These are phyloP conservation scores for Stentor roeselii DNA, from an alignment of 73 alveolate genomes.

Conservation along the genomic window DNA sequence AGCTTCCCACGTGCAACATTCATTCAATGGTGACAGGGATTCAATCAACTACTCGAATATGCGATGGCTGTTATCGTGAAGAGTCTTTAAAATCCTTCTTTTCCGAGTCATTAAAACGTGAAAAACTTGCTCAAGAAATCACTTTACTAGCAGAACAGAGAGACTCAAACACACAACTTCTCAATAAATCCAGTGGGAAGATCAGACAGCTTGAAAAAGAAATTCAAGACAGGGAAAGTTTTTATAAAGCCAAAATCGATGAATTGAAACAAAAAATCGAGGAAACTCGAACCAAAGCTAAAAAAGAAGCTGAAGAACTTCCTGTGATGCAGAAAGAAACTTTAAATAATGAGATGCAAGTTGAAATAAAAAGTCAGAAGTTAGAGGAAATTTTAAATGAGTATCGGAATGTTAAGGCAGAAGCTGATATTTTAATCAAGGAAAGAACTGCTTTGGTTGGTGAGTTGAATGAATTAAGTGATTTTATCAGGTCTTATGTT, in stretches of 20 bases:
- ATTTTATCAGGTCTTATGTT: conserved; percentile 1
- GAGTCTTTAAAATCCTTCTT: not conserved
- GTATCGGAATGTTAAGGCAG: not conserved
- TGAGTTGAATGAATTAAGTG: not conserved
- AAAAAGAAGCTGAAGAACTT: not conserved
- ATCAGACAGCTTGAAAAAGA: not conserved
- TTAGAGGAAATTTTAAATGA: not conserved
- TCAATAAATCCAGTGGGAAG: not conserved
- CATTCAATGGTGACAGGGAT: not conserved
- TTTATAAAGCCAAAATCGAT: not conserved
- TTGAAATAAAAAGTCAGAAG: not conserved
- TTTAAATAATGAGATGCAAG: conserved; percentile 1
- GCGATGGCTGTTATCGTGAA: not conserved
- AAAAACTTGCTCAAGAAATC: not conserved
- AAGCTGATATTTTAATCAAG: not conserved
- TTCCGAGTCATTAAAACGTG: not conserved
- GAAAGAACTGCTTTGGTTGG: not conserved
- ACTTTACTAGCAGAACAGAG: not conserved
- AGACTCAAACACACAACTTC: conserved; percentile 6
- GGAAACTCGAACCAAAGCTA: not conserved
- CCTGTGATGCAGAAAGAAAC: not conserved
- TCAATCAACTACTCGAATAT: not conserved
- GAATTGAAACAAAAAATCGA: conserved; percentile 2
- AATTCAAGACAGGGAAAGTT: not conserved
- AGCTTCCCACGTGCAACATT: not conserved